Evolutionary conservation across 176 grass and related monocot genomes (phyloP).

Genomic region (Phyllostachys edulis): DNA sequence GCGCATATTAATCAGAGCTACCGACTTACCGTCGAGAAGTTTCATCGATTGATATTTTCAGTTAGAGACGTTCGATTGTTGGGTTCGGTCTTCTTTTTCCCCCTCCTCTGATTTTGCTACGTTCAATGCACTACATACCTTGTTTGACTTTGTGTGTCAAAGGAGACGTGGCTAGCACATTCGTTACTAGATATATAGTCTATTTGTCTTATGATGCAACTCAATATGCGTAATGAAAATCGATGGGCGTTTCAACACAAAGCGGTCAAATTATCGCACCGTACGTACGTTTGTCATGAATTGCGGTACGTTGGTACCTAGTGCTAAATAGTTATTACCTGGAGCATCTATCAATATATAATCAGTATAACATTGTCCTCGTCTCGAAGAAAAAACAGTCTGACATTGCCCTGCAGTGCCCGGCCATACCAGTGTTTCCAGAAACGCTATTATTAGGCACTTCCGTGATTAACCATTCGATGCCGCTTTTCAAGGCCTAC

Average conservation of each 20-base stretch:
- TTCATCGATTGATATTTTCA: neutral
- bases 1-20: neutral
- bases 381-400: neutral
- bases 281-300: neutral
- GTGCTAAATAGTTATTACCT: neutral
- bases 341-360: neutral
- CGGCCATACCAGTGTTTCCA: neutral
- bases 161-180: neutral
- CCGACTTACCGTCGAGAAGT: neutral
- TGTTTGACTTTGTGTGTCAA: neutral
- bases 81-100: no score
- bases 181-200: neutral
- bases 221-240: neutral
- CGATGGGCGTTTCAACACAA: neutral
- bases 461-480: conserved; percentile 33
- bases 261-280: neutral
- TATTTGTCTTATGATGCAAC: neutral
- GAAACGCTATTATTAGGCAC: conserved; percentile 23
- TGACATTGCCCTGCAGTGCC: neutral
- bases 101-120: neutral
- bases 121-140: neutral
- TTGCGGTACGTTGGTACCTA: neutral
- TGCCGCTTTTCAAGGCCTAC: conserved; percentile 25
- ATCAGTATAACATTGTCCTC: neutral
- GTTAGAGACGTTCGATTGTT: no score